Conservation (phyloP, 495 filamentous ascomycete species). For the Penicillium canescens region DNA sequence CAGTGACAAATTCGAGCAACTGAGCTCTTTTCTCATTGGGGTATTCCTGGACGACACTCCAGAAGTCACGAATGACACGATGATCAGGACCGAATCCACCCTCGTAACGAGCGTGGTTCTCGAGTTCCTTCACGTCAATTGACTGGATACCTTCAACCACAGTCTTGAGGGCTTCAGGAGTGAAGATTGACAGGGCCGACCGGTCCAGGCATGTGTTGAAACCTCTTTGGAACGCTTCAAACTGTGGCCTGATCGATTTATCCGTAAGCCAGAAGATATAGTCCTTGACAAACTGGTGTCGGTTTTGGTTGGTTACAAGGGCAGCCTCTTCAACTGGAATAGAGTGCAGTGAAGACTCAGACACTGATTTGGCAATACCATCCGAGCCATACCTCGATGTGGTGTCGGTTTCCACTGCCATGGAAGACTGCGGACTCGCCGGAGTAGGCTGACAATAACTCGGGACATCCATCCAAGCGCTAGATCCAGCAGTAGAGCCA, state of each 20-base stretch:
- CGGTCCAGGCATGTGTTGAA: constrained; percentile 75
- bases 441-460: constrained; percentile 18
- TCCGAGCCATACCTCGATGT: constrained; percentile 8
- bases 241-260: constrained; percentile 75
- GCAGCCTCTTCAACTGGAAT: constrained; percentile 34
- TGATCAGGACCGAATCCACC: constrained; percentile 70
- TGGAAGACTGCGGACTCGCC: constrained; percentile 26
- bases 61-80: constrained; percentile 74
- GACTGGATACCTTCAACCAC: constrained; percentile 80
- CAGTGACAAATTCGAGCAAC: constrained; percentile 92
- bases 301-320: constrained; percentile 74
- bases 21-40: constrained; percentile 63
- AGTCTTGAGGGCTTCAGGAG: constrained; percentile 65
- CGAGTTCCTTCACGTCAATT: constrained; percentile 72
- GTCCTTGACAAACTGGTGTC: constrained; percentile 76
- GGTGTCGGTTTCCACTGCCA: constrained; percentile 22
- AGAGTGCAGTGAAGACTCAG: constrained; percentile 14
- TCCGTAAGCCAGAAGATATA: constrained; percentile 86
- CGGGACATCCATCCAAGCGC: constrained; percentile 28
- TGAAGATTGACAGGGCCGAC: constrained; percentile 70
- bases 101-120: constrained; percentile 70
- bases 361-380: constrained; percentile 18
- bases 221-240: constrained; percentile 76
- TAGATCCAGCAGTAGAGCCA: constrained; percentile 10
- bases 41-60: constrained; percentile 71